Evolutionary conservation across 352 stramenopile genomes (phyloP).

Genomic region (Phytopythium cucurbitacearum): DNA sequence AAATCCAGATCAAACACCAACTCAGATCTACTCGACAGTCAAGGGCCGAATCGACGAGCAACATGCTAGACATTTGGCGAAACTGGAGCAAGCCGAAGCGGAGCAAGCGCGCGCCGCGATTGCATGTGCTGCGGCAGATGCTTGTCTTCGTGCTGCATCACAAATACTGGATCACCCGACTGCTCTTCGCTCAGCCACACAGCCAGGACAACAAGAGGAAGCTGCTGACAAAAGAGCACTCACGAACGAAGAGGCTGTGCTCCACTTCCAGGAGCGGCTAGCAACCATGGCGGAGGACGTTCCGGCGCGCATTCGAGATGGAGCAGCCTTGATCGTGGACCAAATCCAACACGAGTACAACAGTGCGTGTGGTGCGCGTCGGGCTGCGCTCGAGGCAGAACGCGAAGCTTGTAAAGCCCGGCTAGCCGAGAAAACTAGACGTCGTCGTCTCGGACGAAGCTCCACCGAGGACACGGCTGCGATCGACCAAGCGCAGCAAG

Average conservation of each 20-base stretch:
- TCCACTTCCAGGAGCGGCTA: conserved; percentile 6
- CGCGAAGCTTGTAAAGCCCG: conserved; percentile 11
- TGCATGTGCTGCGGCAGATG: conserved; percentile 13
- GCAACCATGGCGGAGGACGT: conserved; percentile 19
- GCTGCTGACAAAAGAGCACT: too few relatives aligned
- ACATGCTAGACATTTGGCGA: conserved; percentile 10
- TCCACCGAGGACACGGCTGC: too few relatives aligned
- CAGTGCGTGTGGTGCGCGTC: conserved; percentile 7
- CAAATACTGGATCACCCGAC: too few relatives aligned
- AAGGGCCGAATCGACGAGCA: conserved; percentile 3
- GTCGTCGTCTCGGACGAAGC: not conserved
- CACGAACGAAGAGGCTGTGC: too few relatives aligned
- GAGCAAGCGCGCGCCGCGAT: conserved; percentile 8
- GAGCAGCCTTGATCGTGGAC: conserved; percentile 13
- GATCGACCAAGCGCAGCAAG: too few relatives aligned
- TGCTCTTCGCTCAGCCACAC: too few relatives aligned
- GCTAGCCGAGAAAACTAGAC: conserved; percentile 16
- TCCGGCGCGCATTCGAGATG: conserved; percentile 9
- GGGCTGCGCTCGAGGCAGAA: conserved; percentile 25
- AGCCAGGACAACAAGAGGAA: too few relatives aligned
- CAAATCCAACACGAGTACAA: conserved; percentile 18
- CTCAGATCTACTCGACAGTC: not conserved
- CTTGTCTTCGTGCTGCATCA: not conserved
- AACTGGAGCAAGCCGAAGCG: conserved; percentile 12
- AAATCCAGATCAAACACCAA: not conserved